These are phyloP conservation scores for Daldinia decipiens DNA, from an alignment of 495 filamentous ascomycete species.

Conservation along the genomic window DNA sequence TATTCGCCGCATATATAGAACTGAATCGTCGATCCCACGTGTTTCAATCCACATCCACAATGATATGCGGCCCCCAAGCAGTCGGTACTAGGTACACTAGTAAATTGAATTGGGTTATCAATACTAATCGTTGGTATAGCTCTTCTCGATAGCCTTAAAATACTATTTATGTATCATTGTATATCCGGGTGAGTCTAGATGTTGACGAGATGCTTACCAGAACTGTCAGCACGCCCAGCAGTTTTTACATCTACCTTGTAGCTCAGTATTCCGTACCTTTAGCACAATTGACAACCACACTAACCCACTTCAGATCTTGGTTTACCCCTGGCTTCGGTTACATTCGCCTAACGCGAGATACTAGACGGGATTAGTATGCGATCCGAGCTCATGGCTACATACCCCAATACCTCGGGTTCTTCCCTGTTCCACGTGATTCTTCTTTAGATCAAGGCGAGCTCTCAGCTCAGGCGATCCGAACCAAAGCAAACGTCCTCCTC, in stretches of 20 bases:
- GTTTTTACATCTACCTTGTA: neutral
- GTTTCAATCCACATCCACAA: constrained; percentile 43
- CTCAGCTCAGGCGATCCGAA: constrained; percentile 21
- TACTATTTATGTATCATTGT: neutral
- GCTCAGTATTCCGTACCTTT: neutral
- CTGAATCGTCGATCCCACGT: constrained; percentile 43
- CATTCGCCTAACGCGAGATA: constrained; percentile 24
- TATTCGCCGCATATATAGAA: constrained; percentile 37
- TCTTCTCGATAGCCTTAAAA: neutral
- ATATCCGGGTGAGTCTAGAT: neutral
- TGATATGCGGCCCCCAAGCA: constrained; percentile 19
- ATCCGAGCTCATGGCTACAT: constrained; percentile 35
- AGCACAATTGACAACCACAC: neutral
- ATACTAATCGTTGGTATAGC: neutral
- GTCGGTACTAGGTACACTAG: constrained; percentile 14
- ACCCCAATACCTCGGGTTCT: constrained; percentile 6
- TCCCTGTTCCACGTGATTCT: constrained; percentile 25
- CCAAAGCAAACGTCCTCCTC: constrained; percentile 4
- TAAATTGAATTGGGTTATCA: constrained; percentile 8
- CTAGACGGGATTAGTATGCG: constrained; percentile 28
- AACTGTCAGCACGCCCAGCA: neutral
- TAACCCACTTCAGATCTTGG: constrained; percentile 36
- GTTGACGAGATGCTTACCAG: constrained; percentile 9
- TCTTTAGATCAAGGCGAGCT: constrained; percentile 2
- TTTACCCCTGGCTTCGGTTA: constrained; percentile 42